Conservation (phyloP, 352 stramenopile genomes). For the Globisporangium echinulatum region DNA sequence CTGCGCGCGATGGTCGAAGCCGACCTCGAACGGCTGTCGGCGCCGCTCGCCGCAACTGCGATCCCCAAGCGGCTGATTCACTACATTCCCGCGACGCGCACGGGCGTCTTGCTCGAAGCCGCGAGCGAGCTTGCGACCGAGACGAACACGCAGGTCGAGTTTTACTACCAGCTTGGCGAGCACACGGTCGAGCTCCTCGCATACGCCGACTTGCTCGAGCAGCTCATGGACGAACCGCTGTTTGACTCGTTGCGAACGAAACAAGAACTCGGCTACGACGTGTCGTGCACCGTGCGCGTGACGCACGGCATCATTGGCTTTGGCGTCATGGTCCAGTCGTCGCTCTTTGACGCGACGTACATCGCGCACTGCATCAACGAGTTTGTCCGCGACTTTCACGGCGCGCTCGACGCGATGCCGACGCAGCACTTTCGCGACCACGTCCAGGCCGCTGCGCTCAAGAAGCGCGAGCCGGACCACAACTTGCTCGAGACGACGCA, state of each 20-base stretch:
- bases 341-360: conserved; percentile 54
- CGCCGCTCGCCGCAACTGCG: conserved; percentile 17
- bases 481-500: conserved; percentile 73
- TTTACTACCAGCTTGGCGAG: conserved; percentile 85
- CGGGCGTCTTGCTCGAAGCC: conserved; percentile 50
- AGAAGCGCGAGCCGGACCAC: conserved; percentile 78
- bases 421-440: conserved; percentile 76
- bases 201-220: conserved; percentile 78
- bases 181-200: conserved; percentile 52
- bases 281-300: conserved; percentile 80
- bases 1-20: conserved; percentile 38
- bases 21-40: conserved; percentile 29
- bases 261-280: conserved; percentile 85
- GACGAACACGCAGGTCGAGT: conserved; percentile 78
- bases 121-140: conserved; percentile 66
- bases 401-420: conserved; percentile 63
- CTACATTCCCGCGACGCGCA: conserved; percentile 31
- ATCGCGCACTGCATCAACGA: conserved; percentile 60
- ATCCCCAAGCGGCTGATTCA: conserved; percentile 51
- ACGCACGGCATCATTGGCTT: conserved; percentile 81
- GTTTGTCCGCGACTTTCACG: conserved; percentile 76
- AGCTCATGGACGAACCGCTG: conserved; percentile 87
- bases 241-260: conserved; percentile 87
- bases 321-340: conserved; percentile 81
- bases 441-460: conserved; percentile 67